Evolutionary conservation across 2,329 filamentous ascomycete species (phyloP), one percentile per base, ranked within the genome.

Genomic region (Aspergillus sojae): DNA sequence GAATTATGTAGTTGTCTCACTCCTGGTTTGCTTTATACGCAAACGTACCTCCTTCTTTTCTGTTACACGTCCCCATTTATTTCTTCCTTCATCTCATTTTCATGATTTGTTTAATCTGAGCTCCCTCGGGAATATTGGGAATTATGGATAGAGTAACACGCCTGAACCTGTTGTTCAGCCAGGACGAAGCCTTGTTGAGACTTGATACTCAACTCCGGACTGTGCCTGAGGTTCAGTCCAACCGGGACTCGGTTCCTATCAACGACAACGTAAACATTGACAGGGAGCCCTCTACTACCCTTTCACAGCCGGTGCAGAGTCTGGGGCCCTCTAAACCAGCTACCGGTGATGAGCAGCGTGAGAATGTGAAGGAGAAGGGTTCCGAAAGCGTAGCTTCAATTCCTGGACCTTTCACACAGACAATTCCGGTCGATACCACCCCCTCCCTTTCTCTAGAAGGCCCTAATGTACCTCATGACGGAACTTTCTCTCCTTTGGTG

Each of bases 401-500:
- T 9, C 5, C 9, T 11, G 26, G 30, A n/a, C 34, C 48, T 32
- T 30, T 19, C n/a, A n/a, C 28, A 4, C 48, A 52, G 48, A 5
- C 16, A 32, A 12, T 5, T 10, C 4, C 48, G n/a, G 19, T 12
- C 26, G 9, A 12, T 23, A n/a, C 5, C 9, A 52, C 3, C 5
- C 48, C 52, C n/a, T 19, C n/a, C 10, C 3, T 10, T 23, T 34
- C 52, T 23, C 9, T n/a, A 39, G 30, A 55, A 28, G 5, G 11
- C 14, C 11, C 11, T 12, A 7, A 21, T 23, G 36, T 58, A 16
- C 61, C 62, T 5, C 46, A 66, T 30, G 65, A 70, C 34, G 67
- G 70, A 11, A 70, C 68, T 16, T 82, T 81, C 66, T 82, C 78
- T 62, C 78, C 78, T 6, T 71, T 80, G 32, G 52, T 71, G 11